These are phyloP conservation scores for Hypoxylon sp. DNA, from an alignment of 2,329 filamentous ascomycete species.

Conservation along the genomic window DNA sequence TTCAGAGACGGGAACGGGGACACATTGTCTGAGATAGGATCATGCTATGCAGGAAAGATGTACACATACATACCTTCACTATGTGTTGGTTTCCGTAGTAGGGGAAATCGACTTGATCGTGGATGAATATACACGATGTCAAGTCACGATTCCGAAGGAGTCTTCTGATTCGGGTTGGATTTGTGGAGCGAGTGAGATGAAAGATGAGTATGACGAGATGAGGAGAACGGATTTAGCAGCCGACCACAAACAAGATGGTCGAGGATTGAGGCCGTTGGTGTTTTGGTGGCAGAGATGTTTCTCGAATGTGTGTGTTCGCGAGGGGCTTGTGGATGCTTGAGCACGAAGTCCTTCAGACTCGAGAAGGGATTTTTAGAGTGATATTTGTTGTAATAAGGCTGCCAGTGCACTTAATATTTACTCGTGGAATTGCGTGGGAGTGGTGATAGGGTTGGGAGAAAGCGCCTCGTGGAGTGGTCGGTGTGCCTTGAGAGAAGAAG, in stretches of 20 bases:
- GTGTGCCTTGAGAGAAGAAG: conserved; percentile 17
- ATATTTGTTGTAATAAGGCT: conserved; percentile 21
- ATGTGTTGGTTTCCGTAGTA: conserved; percentile 6
- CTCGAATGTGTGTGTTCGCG: conserved; percentile 15
- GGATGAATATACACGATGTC: conserved; percentile 16
- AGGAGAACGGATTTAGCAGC: conserved; percentile 9
- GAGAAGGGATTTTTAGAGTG: conserved; percentile 10
- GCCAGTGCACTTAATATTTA: conserved; percentile 21
- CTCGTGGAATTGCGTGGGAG: conserved; percentile 10
- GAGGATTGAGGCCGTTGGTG: conserved; percentile 18
- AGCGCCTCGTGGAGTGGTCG: conserved; percentile 13
- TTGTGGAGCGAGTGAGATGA: conserved; percentile 1
- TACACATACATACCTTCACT: conserved; percentile 32
- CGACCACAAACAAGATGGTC: conserved; percentile 1
- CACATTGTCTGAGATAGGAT: conserved; percentile 1
- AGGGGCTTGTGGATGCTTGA: conserved; percentile 18
- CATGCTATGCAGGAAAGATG: conserved; percentile 1
- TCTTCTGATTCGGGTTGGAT: conserved; percentile 3
- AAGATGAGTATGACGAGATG: not conserved
- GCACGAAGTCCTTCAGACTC: conserved; percentile 25
- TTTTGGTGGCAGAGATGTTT: conserved; percentile 9
- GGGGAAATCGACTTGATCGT: conserved; percentile 14
- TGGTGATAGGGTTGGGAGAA: conserved; percentile 15
- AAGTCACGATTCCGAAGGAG: conserved; percentile 11
- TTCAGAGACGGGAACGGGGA: not conserved